These are phyloP conservation scores for Pyronema domesticum DNA, from an alignment of 495 filamentous ascomycete species.

Conservation along the genomic window DNA sequence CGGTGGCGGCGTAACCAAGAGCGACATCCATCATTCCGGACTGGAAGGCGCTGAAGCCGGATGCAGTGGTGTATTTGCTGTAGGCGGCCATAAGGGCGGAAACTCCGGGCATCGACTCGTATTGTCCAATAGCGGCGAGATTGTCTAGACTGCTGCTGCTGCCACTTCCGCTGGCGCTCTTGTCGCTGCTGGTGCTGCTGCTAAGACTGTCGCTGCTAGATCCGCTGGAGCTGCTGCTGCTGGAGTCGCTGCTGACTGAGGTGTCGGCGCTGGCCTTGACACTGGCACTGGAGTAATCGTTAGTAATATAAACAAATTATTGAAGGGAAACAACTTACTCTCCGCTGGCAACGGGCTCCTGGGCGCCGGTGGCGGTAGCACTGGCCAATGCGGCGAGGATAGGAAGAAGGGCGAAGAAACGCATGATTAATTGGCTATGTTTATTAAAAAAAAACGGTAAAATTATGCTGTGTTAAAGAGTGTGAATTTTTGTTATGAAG, in stretches of 20 bases:
- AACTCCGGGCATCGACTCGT: background rate
- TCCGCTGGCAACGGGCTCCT: background rate
- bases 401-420: background rate
- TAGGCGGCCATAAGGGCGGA: background rate
- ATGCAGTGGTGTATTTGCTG: background rate
- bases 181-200: too few relatives aligned
- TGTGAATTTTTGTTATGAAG: too few relatives aligned
- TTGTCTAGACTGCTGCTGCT: background rate
- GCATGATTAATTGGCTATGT: background rate
- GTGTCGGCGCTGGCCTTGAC: too few relatives aligned
- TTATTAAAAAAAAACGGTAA: background rate
- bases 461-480: too few relatives aligned
- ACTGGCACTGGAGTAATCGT: too few relatives aligned
- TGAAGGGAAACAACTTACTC: background rate
- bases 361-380: background rate
- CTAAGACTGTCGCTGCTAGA: background rate
- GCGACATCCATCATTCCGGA: background rate
- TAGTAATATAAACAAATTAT: too few relatives aligned
- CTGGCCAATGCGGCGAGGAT: background rate
- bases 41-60: background rate
- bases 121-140: background rate
- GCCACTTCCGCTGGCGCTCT: too few relatives aligned
- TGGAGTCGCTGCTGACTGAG: too few relatives aligned
- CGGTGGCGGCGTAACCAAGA: background rate
- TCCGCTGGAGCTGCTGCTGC: background rate